phyloP scores from a whole-genome alignment of 192 early-diverging fungal genomes.

The Gigaspora rosea region DNA sequence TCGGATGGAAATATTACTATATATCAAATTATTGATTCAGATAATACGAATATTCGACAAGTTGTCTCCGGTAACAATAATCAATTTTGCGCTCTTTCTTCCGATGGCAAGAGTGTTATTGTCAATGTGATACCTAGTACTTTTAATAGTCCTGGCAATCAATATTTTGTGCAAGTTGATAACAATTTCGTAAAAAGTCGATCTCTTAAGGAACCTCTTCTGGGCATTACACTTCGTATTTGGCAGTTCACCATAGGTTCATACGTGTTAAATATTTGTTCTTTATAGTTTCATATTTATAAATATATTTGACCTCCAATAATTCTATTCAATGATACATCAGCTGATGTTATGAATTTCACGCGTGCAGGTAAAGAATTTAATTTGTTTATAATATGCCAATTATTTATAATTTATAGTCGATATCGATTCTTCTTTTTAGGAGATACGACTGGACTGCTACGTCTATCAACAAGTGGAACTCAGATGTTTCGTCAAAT shows the following conservation, averaged over 20 bases:
- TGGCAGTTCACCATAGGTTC: background rate
- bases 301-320: too few relatives aligned
- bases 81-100: background rate
- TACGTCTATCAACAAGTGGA: too few relatives aligned
- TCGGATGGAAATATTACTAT: background rate
- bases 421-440: too few relatives aligned
- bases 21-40: background rate
- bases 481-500: too few relatives aligned
- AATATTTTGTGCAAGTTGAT: slow-evolving; percentile 9
- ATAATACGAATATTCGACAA: background rate
- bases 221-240: background rate
- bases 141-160: background rate
- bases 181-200: slow-evolving; percentile 1
- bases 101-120: background rate
- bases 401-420: too few relatives aligned
- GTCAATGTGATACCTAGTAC: background rate
- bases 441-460: too few relatives aligned
- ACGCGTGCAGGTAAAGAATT: too few relatives aligned
- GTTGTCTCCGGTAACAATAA: too few relatives aligned
- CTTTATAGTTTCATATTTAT: too few relatives aligned
- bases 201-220: background rate
- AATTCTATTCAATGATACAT: too few relatives aligned
- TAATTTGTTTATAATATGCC: too few relatives aligned
- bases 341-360: too few relatives aligned
- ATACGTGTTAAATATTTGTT: background rate